Evolutionary conservation across 192 early-diverging fungal species (phyloP).

Genomic region (Umbelopsis sp.): DNA sequence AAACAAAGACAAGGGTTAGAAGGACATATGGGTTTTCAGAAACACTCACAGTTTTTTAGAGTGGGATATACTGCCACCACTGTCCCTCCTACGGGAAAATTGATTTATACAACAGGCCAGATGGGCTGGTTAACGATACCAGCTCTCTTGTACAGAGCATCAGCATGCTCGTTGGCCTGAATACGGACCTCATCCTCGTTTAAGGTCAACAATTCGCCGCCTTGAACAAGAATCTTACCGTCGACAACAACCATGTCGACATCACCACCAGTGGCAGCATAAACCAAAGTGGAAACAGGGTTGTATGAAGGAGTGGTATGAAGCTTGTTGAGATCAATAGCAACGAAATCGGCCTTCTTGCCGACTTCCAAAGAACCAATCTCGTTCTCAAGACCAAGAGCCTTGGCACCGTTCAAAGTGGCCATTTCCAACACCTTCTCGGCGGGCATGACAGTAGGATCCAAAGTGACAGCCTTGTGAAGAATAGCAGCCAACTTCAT

Average conservation of each 20-base stretch:
- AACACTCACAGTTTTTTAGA: constrained; percentile 27
- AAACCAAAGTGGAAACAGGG: constrained; percentile 18
- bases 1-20: not conserved
- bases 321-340: constrained; percentile 21
- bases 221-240: constrained; percentile 15
- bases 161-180: constrained; percentile 16
- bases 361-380: constrained; percentile 26
- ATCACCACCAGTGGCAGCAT: constrained; percentile 26
- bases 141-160: constrained; percentile 22
- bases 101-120: constrained; percentile 26
- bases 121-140: constrained; percentile 22
- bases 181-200: constrained; percentile 14
- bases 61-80: constrained; percentile 33
- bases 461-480: constrained; percentile 23
- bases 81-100: not conserved
- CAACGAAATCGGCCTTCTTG: constrained; percentile 31
- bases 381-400: constrained; percentile 25
- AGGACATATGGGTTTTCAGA: not conserved
- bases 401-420: constrained; percentile 28
- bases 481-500: constrained; percentile 28
- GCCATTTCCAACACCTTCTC: constrained; percentile 29
- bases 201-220: constrained; percentile 18
- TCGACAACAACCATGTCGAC: constrained; percentile 22
- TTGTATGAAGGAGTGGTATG: constrained; percentile 24
- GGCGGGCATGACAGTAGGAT: constrained; percentile 23